Evolutionary conservation across 495 filamentous ascomycete species (phyloP).

Genomic region (Annulohypoxylon maeteangense): DNA sequence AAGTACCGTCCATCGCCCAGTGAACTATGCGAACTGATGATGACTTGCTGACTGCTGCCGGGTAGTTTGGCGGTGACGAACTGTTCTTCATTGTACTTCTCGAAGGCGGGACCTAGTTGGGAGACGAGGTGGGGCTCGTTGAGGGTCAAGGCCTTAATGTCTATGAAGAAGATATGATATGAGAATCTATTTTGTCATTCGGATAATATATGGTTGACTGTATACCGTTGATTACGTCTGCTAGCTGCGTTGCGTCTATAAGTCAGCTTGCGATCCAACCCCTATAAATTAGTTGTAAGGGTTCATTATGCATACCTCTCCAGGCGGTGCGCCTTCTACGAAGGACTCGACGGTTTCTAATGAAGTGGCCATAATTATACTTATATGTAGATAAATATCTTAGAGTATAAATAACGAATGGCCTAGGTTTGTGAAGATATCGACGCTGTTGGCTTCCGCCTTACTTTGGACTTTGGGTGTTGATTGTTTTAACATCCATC

Average conservation of each 20-base stretch:
- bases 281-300: conserved; percentile 9
- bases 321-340: conserved; percentile 93
- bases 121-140: conserved; percentile 73
- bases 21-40: conserved; percentile 86
- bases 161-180: conserved; percentile 56
- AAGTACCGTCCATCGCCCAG: conserved; percentile 84
- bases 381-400: neutral
- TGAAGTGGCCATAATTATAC: conserved; percentile 49
- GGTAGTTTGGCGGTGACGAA: conserved; percentile 89
- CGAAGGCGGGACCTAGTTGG: conserved; percentile 82
- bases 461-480: conserved; percentile 5
- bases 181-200: conserved; percentile 11
- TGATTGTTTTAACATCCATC: neutral
- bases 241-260: conserved; percentile 66
- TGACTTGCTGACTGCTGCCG: conserved; percentile 82
- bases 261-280: conserved; percentile 18
- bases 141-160: conserved; percentile 85
- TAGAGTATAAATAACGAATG: neutral
- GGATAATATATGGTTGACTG: neutral
- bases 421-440: neutral
- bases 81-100: conserved; percentile 96
- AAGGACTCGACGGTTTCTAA: conserved; percentile 82
- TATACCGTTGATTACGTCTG: conserved; percentile 89
- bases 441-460: neutral
- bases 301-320: conserved; percentile 76